Base-by-base conservation (phyloP, 352 stramenopile species). In the Thraustotheca clavata region DNA sequence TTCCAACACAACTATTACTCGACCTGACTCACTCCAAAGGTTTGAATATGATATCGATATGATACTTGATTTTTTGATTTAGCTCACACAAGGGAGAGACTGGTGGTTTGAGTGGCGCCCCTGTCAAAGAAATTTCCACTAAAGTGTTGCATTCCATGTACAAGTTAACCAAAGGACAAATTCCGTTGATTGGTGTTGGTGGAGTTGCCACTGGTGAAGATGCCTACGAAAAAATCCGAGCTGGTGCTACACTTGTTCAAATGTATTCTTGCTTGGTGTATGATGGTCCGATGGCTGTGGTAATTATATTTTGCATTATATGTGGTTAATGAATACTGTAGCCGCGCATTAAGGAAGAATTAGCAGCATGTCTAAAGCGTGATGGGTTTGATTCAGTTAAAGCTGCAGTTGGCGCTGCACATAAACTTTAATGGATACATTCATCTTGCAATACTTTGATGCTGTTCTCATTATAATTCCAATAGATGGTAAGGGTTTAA, bases 141-240 rank as follows among this genome's bases (percentile, higher is more conserved):
- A 83, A 97, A 67, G 90, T 96, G 60, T 89, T 99, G 41, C 70
- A 74, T 29, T 87, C 98, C 67, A 96, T 99, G 85, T 99, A 98
- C 76, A 78, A 79, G 68, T 73, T 97, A 4, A 99, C 95, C 0
- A 71, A 96, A 32, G 95, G 95, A 20, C 72, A 86, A 62, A 78
- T 99, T 36, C 92, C 91, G 16, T 92, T 99, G 35, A 97, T 99
- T 55, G 96, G 97, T 22, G 96, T 99, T 4, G 96, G 90, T 5
- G 91, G 92, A 31, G 85, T 98, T 32, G 81, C 80, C 3, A 90
- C 74, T n/a, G 90, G 90, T 11, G 73, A 97, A 60, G 95, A 99
- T 71, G 96, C 88, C 0, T 99, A 98, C 70, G 96, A 99, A 38
- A 99, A 99, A 80, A 95, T 99, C 49, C 86, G 85, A 31, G 96